Evolutionary conservation across 352 stramenopile species (phyloP), one percentile per base, ranked within the genome.

Genomic region (Phytophthora macrochlamydospora): DNA sequence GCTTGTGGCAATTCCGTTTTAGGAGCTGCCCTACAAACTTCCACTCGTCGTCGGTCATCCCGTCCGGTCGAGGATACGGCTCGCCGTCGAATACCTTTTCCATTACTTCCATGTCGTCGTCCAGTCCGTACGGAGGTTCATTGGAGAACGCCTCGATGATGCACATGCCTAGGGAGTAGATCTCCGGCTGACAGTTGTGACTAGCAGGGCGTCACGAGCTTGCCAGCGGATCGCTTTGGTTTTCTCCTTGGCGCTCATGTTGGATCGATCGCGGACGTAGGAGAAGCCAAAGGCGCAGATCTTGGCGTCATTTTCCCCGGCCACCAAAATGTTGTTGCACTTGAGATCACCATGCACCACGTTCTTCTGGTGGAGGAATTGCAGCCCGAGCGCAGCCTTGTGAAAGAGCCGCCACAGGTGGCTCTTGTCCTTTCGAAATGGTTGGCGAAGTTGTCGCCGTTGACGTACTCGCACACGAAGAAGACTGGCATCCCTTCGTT

Each of bases 321-420:
- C 79, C 29, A 94, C 62, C 7, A 96, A 70, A 42, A 96, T 65
- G 68, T 96, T 96, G 51, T 78, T 86, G 48, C 81, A 83, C 67
- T 96, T 96, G 32, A 96, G 78, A 60, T 96, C 88, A 28, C 89
- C 79, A 56, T 96, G 87, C 8, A 96, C 67, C 12, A 88, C 63
- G 14, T 67, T 62, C 5, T 74, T 65, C 1, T 45, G 24, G 67
- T 95, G 84, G 7, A 96, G 62, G 56, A 85, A 95, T 18, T 46
- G 35, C 1, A 97, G 58, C 0, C 84, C 89, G 3, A 72, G 43
- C 3, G 65, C 66, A 3, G 60, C 60, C 30, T 71, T 46, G 38
- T 71, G 59, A 18, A 83, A 63, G 8, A 65, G 59, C 11, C 55
- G 59, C 65, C 65, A 77, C 4, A 78, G 14, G 12, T 63, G 51